These are phyloP conservation scores for Hansfordia pulvinata DNA, from an alignment of 2,329 filamentous ascomycete species.

Conservation along the genomic window DNA sequence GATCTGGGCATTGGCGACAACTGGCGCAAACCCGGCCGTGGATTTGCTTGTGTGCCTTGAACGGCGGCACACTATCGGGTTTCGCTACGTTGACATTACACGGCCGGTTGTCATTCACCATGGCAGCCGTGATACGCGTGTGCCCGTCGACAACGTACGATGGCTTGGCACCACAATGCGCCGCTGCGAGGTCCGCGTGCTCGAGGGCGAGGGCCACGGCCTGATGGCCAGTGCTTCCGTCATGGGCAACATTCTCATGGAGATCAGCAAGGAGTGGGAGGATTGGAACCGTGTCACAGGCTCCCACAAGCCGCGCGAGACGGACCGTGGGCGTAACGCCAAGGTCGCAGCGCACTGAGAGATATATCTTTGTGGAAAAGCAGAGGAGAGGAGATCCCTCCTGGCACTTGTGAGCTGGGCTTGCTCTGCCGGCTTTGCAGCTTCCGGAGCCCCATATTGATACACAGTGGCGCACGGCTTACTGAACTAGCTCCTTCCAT, in stretches of 20 bases:
- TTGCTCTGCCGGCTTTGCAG: too few relatives aligned
- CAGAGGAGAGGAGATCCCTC: too few relatives aligned
- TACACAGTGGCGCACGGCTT: too few relatives aligned
- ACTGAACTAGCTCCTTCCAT: too few relatives aligned
- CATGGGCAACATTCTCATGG: conserved; percentile 88
- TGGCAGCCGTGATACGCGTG: conserved; percentile 76
- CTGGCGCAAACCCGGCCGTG: conserved; percentile 83
- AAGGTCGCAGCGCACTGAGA: too few relatives aligned
- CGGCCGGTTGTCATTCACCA: conserved; percentile 88
- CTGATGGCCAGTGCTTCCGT: conserved; percentile 89
- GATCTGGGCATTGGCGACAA: conserved; percentile 89
- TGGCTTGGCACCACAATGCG: conserved; percentile 95
- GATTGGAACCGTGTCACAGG: conserved; percentile 60
- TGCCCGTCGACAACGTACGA: conserved; percentile 86
- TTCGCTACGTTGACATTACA: conserved; percentile 93
- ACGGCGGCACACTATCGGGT: conserved; percentile 80
- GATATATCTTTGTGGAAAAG: too few relatives aligned
- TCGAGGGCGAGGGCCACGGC: conserved; percentile 87
- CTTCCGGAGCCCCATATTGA: too few relatives aligned
- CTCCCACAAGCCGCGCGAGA: conserved; percentile 9
- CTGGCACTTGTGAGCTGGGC: too few relatives aligned
- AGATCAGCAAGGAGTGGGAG: conserved; percentile 90
- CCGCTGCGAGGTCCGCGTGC: conserved; percentile 76
- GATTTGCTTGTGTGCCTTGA: conserved; percentile 90
- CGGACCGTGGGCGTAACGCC: too few relatives aligned